Percentiles rank a stretch among this genome's conserved stretches.
phyloP scores from a whole-genome alignment of 2,329 filamentous ascomycete genomes.

The Alternaria burnsii region DNA sequence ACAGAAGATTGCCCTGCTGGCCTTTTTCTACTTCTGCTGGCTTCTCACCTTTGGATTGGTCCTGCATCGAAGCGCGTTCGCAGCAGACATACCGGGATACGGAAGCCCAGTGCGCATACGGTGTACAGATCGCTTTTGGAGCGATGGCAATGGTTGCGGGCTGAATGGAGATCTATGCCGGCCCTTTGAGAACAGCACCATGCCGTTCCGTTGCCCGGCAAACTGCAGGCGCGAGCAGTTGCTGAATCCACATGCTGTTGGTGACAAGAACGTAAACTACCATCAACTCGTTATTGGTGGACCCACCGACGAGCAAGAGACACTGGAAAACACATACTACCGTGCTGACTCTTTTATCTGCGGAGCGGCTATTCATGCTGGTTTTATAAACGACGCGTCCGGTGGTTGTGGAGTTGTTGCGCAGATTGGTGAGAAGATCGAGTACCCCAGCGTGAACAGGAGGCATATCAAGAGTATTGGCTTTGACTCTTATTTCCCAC shows the following conservation, averaged over 20 bases:
- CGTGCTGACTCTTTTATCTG: slow-evolving; percentile 91
- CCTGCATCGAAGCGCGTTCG: slow-evolving; percentile 68
- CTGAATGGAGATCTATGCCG: slow-evolving; percentile 77
- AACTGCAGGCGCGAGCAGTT: slow-evolving; percentile 72
- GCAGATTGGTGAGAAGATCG: slow-evolving; percentile 72
- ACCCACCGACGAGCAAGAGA: slow-evolving; percentile 51
- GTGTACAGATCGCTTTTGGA: slow-evolving; percentile 75
- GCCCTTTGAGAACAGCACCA: slow-evolving; percentile 74
- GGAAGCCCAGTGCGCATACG: slow-evolving; percentile 71
- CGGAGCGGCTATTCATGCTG: slow-evolving; percentile 83
- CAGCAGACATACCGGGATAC: slow-evolving; percentile 71
- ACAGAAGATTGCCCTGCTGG: slow-evolving; percentile 67
- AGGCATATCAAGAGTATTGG: slow-evolving; percentile 78
- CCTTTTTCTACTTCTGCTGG: slow-evolving; percentile 72
- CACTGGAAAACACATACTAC: slow-evolving; percentile 68
- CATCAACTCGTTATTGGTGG: slow-evolving; percentile 65
- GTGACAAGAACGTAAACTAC: slow-evolving; percentile 69
- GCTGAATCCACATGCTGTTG: slow-evolving; percentile 78
- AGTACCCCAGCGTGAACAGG: slow-evolving; percentile 70
- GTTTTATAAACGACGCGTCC: slow-evolving; percentile 72
- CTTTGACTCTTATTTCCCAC: slow-evolving; percentile 90
- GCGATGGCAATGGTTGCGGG: slow-evolving; percentile 74
- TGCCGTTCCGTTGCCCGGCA: slow-evolving; percentile 78
- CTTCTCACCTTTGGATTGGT: slow-evolving; percentile 74
- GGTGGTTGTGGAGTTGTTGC: slow-evolving; percentile 86